Base-by-base conservation (phyloP, 1,139 yeast genomes). In the Geotrichum aggregatum region DNA sequence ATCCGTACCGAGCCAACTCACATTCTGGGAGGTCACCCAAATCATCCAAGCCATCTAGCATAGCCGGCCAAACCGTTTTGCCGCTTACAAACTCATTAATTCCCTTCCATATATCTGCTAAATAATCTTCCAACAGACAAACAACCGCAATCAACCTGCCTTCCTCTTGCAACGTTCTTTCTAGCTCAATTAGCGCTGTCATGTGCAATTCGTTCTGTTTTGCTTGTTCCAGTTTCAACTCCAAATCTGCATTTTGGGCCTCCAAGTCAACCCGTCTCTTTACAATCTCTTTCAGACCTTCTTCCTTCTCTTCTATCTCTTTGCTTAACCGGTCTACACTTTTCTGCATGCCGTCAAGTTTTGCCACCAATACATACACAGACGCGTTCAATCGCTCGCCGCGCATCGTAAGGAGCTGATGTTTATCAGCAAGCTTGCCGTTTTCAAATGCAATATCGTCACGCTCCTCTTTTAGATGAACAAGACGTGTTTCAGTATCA, bases 131-230 rank as follows among this genome's bases (percentile, higher is more conserved):
- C 13, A 45, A 22, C 28, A 45, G 19, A 8, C 43, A 35, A 10
- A 45, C 43, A 11, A 45, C n/a, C 3, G 49, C 43, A 24, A 35
- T 35, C 7, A 45, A 21, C 26, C 36, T 45, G 2, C 43, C 49
- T 10, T 26, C 36, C 3, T 26, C 36, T 3, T 33, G n/a, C 21
- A 45, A 16, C 14, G 16, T 18, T 16, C 36, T 45, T 45, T 45
- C 34, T 34, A 45, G 34, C 18, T 36, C 42, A 2, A 13, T 24
- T 3, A 45, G 35, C 5, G 36, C 26, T 11, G 36, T 30, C 33
- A 44, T 44, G 6, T 44, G 35, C n/a, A n/a, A n/a, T n/a, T n/a
- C n/a, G n/a, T n/a, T n/a, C n/a, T n/a, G n/a, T n/a, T 33, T 34
- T 19, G 39, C 31, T 18, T 6, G 34, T 3, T 22, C n/a, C 14